Evolutionary conservation across 2,329 filamentous ascomycete genomes (phyloP).

Genomic region (Pseudogymnoascus sp.): DNA sequence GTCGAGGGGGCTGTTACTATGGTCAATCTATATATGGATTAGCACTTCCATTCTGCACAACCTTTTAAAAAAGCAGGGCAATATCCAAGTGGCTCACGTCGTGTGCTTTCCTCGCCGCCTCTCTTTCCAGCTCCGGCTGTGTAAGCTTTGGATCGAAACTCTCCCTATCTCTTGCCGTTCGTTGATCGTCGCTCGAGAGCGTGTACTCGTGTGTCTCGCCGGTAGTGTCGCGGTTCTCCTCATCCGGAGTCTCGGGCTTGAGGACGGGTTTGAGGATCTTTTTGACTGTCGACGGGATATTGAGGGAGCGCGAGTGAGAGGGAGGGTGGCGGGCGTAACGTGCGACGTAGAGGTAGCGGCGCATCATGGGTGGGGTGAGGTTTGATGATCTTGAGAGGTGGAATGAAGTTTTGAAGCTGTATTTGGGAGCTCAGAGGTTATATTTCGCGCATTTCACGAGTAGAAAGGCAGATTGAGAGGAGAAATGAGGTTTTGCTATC

Average conservation of each 20-base stretch:
- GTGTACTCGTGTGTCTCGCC: conserved; percentile 6
- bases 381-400: neutral
- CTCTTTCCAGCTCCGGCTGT: neutral
- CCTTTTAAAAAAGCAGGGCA: neutral
- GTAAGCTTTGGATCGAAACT: neutral
- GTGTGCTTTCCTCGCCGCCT: neutral
- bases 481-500: neutral
- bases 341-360: neutral
- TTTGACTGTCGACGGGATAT: neutral
- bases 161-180: neutral
- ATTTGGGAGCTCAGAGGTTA: neutral
- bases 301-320: neutral
- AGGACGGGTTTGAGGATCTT: neutral
- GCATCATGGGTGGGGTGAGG: neutral
- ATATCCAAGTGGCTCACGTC: neutral
- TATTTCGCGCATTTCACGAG: neutral
- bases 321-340: neutral
- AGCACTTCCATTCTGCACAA: neutral
- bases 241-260: neutral
- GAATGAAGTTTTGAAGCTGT: neutral
- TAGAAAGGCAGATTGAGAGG: neutral
- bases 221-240: neutral
- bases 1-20: neutral
- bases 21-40: neutral
- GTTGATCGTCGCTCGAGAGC: neutral